phyloP scores from a whole-genome alignment of 208 protist species.

The Crithidia expoeki region DNA sequence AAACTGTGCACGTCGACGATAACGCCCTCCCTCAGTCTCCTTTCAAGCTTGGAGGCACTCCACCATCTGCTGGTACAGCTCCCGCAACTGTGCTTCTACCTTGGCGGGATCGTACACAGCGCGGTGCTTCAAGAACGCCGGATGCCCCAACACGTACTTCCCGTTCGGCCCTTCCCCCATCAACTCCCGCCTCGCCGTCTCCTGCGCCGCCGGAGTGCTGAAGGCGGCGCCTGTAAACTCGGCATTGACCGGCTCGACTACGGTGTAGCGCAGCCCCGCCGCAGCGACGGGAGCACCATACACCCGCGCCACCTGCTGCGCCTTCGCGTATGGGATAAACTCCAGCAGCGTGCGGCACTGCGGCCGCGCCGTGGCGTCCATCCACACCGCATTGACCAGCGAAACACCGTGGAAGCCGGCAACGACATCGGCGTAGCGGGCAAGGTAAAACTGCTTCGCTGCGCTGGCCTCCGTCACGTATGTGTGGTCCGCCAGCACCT shows the following conservation, averaged over 20 bases:
- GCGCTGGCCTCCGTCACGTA: constrained; percentile 25
- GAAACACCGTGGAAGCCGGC: constrained; percentile 48
- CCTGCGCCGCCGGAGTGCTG: constrained; percentile 17
- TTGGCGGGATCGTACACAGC: constrained; percentile 19
- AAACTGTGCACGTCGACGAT: too few species aligned
- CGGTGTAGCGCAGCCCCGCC: constrained; percentile 31
- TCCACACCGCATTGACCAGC: constrained; percentile 47
- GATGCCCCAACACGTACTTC: constrained; percentile 16
- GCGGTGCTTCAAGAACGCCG: constrained; percentile 33
- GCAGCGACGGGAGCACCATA: constrained; percentile 20
- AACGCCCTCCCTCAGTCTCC: too few species aligned
- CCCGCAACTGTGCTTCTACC: constrained; percentile 20
- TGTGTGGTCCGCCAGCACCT: constrained; percentile 36
- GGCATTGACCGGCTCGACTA: constrained; percentile 33
- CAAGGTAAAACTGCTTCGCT: constrained; percentile 46
- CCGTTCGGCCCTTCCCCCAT: constrained; percentile 20
- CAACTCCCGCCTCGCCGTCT: constrained; percentile 26
- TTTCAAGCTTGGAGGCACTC: constrained; percentile 17
- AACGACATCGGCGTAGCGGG: constrained; percentile 52
- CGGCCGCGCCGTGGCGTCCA: constrained; percentile 37
- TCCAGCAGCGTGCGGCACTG: constrained; percentile 42
- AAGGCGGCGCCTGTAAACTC: constrained; percentile 16
- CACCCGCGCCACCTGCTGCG: constrained; percentile 22
- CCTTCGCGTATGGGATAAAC: constrained; percentile 45
- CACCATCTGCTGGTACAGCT: constrained; percentile 25